These are phyloP conservation scores for Colletotrichum gigasporum DNA, from an alignment of 2,329 filamentous ascomycete genomes.

Conservation along the genomic window DNA sequence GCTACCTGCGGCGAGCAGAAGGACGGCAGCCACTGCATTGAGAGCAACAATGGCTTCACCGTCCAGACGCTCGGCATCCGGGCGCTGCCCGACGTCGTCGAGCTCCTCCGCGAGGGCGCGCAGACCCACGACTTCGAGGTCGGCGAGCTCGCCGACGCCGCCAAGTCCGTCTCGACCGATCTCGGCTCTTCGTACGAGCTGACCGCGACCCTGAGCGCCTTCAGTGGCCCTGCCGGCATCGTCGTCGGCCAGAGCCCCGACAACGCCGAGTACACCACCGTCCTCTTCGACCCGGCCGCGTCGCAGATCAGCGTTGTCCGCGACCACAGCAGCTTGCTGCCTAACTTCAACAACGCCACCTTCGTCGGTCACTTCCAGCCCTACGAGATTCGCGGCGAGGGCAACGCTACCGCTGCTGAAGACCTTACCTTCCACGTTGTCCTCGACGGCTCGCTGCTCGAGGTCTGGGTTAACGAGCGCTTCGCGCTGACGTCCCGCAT, in stretches of 20 bases:
- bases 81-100: constrained; percentile 26
- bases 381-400: constrained; percentile 9
- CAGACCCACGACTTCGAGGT: constrained; percentile 10
- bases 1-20: constrained; percentile 26
- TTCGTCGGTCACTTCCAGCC: constrained; percentile 31
- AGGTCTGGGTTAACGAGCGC: constrained; percentile 33
- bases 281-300: constrained; percentile 22
- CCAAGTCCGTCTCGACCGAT: constrained; percentile 6
- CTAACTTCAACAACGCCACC: constrained; percentile 30
- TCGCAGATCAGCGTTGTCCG: constrained; percentile 26
- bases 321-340: constrained; percentile 29
- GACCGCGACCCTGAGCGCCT: constrained; percentile 25
- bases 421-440: constrained; percentile 30
- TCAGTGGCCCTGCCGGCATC: constrained; percentile 21
- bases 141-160: constrained; percentile 15
- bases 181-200: constrained; percentile 31
- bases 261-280: constrained; percentile 26
- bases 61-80: constrained; percentile 32
- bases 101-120: constrained; percentile 29
- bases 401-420: constrained; percentile 2
- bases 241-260: constrained; percentile 31
- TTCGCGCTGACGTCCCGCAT: constrained; percentile 32
- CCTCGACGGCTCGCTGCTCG: constrained; percentile 29
- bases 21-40: constrained; percentile 28
- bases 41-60: constrained; percentile 15